Evolutionary conservation across 176 grass and related monocot genomes (phyloP).

Genomic region (Pontederia paniculata): DNA sequence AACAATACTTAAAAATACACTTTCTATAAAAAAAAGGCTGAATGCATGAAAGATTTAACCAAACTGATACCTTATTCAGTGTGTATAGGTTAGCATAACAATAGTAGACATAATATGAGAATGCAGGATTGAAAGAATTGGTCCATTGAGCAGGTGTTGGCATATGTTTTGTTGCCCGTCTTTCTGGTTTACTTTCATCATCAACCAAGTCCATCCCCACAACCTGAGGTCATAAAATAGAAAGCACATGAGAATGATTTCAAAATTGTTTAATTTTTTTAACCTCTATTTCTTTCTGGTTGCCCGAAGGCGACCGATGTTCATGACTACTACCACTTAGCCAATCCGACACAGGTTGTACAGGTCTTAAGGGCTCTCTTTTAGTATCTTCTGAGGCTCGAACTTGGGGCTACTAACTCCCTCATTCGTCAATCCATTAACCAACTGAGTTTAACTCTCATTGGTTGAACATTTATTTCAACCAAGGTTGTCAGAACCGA

Average conservation of each 20-base stretch:
- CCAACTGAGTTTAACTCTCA: too few relatives aligned
- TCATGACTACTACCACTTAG: too few relatives aligned
- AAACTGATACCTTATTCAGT: conserved; percentile 65
- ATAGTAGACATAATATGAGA: conserved; percentile 91
- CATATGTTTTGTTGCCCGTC: conserved; percentile 90
- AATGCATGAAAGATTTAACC: not conserved
- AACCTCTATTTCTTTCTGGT: not conserved
- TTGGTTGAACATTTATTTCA: too few relatives aligned
- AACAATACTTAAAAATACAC: too few relatives aligned
- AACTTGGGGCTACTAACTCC: too few relatives aligned
- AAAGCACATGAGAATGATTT: not conserved
- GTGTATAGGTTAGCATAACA: conserved; percentile 87
- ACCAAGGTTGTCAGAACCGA: too few relatives aligned
- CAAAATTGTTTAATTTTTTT: too few relatives aligned
- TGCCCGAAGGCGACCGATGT: too few relatives aligned
- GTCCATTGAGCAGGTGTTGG: conserved; percentile 80
- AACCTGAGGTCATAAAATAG: conserved; percentile 37
- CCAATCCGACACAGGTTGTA: too few relatives aligned
- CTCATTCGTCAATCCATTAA: too few relatives aligned
- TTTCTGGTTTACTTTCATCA: conserved; percentile 99
- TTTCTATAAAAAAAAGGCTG: not conserved
- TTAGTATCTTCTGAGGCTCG: too few relatives aligned
- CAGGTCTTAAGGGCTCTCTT: too few relatives aligned
- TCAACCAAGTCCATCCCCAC: conserved; percentile 96
- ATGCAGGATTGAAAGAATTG: conserved; percentile 89